Conservation (phyloP, 257 asterid genomes). For the Eucommia ulmoides region DNA sequence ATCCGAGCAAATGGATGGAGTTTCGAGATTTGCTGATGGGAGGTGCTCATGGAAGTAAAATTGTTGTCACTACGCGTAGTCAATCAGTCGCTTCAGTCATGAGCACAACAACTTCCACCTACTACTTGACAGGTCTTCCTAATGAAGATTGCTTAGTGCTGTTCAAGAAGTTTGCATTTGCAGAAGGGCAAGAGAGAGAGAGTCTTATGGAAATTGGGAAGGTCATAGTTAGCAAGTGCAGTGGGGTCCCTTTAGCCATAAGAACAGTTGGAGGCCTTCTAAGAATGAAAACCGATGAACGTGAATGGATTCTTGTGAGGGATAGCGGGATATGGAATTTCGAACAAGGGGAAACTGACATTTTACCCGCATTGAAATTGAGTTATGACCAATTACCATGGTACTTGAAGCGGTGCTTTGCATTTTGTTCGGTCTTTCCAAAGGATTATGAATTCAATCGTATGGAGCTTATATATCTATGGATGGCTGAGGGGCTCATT, state of each 20-base stretch:
- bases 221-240: neutral
- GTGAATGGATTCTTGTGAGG: neutral
- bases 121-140: neutral
- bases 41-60: neutral
- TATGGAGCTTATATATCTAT: neutral
- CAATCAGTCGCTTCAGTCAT: neutral
- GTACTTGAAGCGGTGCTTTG: neutral
- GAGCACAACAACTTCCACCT: neutral
- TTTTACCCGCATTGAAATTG: neutral
- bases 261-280: neutral
- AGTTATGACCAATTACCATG: neutral
- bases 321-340: neutral
- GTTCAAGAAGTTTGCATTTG: neutral
- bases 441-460: neutral
- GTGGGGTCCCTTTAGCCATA: neutral
- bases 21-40: neutral
- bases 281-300: neutral
- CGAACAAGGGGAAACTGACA: neutral
- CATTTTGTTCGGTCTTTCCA: neutral
- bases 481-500: neutral
- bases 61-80: neutral
- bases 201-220: neutral
- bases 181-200: neutral
- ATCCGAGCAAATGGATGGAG: neutral
- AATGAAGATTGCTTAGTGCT: neutral